Evolutionary conservation across 139 green algal species (phyloP), one percentile per base, ranked within the genome.

Genomic region (Tetratostichococcus sp.): DNA sequence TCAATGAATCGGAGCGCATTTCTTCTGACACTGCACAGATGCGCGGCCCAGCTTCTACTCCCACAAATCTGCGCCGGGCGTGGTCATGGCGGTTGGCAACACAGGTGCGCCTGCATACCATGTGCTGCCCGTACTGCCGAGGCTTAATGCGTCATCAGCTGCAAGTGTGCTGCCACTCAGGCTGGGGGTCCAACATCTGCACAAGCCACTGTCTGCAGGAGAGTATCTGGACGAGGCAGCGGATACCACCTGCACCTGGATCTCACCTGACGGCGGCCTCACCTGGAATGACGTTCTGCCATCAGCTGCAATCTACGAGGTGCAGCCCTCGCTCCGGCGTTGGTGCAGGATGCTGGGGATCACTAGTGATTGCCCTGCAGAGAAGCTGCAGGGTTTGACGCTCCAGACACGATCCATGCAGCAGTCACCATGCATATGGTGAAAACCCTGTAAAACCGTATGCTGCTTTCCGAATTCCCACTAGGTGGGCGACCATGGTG

Each of bases 21-120:
- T n/a, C n/a, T n/a, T n/a, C n/a, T n/a, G 39, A 6, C 39, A 21
- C 17, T 59, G 69, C 57, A 26, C 76, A 68, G 70, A 65, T 25
- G 71, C 77, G 23, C 75, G 84, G 34, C 91, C 93, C 5, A 86
- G 85, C 67, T 86, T 97, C 30, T 99, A 98, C 84, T 89, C 86
- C n/a, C 89, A 94, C 75, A 70, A 77, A 43, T 88, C 79, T 28
- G 89, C 93, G 0, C 95, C 95, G 1, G 95, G 95, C 26, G 26
- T 98, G 30, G 77, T 98, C 30, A 90, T 98, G 75, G 94, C 85
- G 16, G 91, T 86, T 5, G 95, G 95, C 71, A 98, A 97, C 77
- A 78, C 67, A 0, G 77, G 82, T 94, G 33, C 11, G 39, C 11
- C n/a, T 50, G 39, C 39, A n/a, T 50, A 14, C 39, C 39, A 8